phyloP scores from a whole-genome alignment of 2,329 filamentous ascomycete genomes.

The Ramularia collo-cygni region DNA sequence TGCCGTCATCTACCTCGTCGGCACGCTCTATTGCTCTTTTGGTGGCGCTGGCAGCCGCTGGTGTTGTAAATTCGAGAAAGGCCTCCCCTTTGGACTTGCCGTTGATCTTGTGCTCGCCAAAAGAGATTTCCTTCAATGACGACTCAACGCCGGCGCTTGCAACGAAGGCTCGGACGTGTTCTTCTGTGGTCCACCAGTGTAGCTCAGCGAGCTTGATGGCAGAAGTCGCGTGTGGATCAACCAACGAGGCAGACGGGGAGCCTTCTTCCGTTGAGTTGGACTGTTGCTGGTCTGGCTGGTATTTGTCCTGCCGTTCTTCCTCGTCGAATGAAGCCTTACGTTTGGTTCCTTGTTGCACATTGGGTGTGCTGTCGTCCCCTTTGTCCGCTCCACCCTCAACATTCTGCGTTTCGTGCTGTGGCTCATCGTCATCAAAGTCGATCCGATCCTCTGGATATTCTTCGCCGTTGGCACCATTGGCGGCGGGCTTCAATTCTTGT shows the following conservation, averaged over 20 bases:
- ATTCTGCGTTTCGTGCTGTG: neutral
- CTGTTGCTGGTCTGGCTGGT: constrained; percentile 60
- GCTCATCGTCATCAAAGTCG: constrained; percentile 19
- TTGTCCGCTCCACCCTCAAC: constrained; percentile 1
- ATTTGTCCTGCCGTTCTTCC: constrained; percentile 33
- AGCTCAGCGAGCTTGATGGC: constrained; percentile 84
- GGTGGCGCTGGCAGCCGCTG: constrained; percentile 75
- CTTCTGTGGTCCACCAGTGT: constrained; percentile 95
- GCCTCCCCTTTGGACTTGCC: constrained; percentile 94
- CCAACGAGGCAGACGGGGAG: constrained; percentile 3
- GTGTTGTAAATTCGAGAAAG: constrained; percentile 76
- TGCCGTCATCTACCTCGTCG: constrained; percentile 12
- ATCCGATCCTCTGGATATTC: constrained; percentile 17
- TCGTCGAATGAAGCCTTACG: constrained; percentile 55
- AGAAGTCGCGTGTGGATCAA: constrained; percentile 55
- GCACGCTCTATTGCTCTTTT: constrained; percentile 69
- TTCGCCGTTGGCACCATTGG: constrained; percentile 22
- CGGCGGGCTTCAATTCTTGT: constrained; percentile 26
- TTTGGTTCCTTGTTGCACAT: constrained; percentile 51
- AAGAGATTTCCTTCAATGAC: constrained; percentile 86
- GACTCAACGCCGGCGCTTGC: constrained; percentile 67
- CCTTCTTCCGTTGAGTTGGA: constrained; percentile 60
- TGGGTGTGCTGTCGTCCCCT: constrained; percentile 20
- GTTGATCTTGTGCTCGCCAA: constrained; percentile 98
- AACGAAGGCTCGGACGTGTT: constrained; percentile 80